Base-by-base conservation (phyloP, 192 early-diverging fungal genomes). In the Phlyctochytrium planicorne region DNA sequence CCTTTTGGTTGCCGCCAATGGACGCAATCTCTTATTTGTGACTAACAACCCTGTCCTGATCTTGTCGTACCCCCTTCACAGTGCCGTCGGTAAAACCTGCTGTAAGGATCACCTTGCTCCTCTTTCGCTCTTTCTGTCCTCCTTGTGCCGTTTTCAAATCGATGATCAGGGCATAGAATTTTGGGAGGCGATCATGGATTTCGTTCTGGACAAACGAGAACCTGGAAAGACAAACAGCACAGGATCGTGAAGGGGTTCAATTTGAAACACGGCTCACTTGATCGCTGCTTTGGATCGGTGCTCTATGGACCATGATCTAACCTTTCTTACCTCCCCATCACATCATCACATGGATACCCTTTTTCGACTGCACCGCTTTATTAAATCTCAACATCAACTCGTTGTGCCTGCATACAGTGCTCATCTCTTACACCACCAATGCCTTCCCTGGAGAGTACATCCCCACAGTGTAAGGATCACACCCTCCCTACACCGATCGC, bases 371-470 rank as follows among this genome's bases (percentile, higher is more conserved):
- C 50, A 6, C 50, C 35, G 24, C 20, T 10, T 6, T 53, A 16
- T 66, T 25, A 16, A 65, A 30, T 29, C 25, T 30, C 29, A 47
- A 24, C 4, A n/a, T 3, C n/a, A 53, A 72, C 32, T 6, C 53
- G 14, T 68, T 47, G 10, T 47, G 40, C 6, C 40, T 20, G 10
- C 10, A 47, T n/a, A 4, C 60, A 84, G 76, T 96, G 37, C 80
- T 98, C 63, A 98, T 98, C 80, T 89, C 86, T 80, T 98, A 98
- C 84, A 98, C 97, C 20, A 98, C 97, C 67, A 98, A 98, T 84
- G 97, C 97, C 32, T 98, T 98, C 82, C 96, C 96, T 20, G 96
- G 96, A 62, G 96, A 98, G 84, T 98, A 98, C 75, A 97, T 98
- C 74, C 96, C 96, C 59, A 98, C 96, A 62, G 96, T 98, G 93